Conservation (phyloP, 1,139 yeast genomes). For the Kodamaea sp. region DNA sequence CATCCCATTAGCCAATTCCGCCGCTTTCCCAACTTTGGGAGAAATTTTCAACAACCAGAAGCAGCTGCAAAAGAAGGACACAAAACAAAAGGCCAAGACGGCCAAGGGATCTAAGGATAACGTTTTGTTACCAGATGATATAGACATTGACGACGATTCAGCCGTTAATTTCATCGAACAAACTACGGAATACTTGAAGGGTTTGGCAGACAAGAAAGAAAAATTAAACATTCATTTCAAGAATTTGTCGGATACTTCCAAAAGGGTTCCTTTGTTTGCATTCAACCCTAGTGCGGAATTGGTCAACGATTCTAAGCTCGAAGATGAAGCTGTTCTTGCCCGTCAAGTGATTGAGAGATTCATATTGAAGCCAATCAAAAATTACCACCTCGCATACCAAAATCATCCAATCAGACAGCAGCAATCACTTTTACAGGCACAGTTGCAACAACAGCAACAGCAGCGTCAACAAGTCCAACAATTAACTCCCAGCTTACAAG, state of each 20-base stretch:
- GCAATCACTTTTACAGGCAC: slow-evolving; percentile 32
- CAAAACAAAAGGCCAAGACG: slow-evolving; percentile 29
- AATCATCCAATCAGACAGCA: slow-evolving; percentile 49
- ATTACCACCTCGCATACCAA: slow-evolving; percentile 50
- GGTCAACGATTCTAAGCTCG: slow-evolving; percentile 27
- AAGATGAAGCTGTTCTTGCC: slow-evolving; percentile 40
- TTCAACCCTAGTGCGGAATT: slow-evolving; percentile 28
- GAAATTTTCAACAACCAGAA: slow-evolving; percentile 55
- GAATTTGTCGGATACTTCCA: slow-evolving; percentile 18
- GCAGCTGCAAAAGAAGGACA: slow-evolving; percentile 32
- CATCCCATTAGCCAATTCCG: slow-evolving; percentile 48
- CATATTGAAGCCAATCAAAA: slow-evolving; percentile 45
- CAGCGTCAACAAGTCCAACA: slow-evolving; percentile 20
- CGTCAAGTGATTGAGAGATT: slow-evolving; percentile 46
- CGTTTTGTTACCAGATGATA: slow-evolving; percentile 36
- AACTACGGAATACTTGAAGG: slow-evolving; percentile 34
- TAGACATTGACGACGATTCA: slow-evolving; percentile 42
- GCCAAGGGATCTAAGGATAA: slow-evolving; percentile 28
- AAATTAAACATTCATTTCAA: slow-evolving; percentile 38
- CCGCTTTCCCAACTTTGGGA: slow-evolving; percentile 74
- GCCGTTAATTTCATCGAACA: slow-evolving; percentile 40
- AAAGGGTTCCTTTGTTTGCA: slow-evolving; percentile 42
- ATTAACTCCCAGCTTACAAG: slow-evolving; percentile 19
- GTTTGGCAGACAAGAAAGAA: slow-evolving; percentile 32
- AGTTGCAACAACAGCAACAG: slow-evolving; percentile 20